These are phyloP conservation scores for Coemansia sp. DNA, from an alignment of 192 early-diverging fungal genomes.

Conservation along the genomic window DNA sequence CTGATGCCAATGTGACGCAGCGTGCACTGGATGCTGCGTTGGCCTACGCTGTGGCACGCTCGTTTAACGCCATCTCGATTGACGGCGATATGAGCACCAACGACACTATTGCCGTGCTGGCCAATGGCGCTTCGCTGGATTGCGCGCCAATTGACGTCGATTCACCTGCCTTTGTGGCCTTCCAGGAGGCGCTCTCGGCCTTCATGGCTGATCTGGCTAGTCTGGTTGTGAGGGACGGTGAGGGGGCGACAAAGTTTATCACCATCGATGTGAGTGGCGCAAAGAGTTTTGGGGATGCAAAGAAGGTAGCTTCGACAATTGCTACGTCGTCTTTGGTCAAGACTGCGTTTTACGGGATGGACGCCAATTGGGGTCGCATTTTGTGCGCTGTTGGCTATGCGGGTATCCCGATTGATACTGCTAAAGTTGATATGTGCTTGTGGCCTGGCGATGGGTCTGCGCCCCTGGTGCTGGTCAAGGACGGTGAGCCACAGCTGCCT, in stretches of 20 bases:
- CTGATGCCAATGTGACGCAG: conserved; percentile 70
- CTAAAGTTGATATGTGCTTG: conserved; percentile 72
- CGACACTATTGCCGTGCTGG: conserved; percentile 86
- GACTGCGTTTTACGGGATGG: conserved; percentile 92
- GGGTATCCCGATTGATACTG: conserved; percentile 67
- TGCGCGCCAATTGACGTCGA: conserved; percentile 1
- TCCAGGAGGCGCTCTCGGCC: conserved; percentile 69
- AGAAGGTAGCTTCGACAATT: conserved; percentile 79
- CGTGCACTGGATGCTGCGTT: conserved; percentile 69
- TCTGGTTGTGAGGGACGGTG: conserved; percentile 91
- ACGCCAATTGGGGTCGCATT: conserved; percentile 98
- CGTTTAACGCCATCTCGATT: conserved; percentile 92
- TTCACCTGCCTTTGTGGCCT: conserved; percentile 59
- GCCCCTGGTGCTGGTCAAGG: conserved; percentile 67
- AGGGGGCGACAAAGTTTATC: conserved; percentile 97
- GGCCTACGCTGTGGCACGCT: conserved; percentile 77
- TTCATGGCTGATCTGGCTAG: conserved; percentile 86
- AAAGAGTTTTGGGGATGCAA: conserved; percentile 68
- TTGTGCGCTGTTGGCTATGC: conserved; percentile 88
- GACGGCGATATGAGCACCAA: conserved; percentile 98
- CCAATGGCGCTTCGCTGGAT: conserved; percentile 66
- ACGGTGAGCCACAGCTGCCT: conserved; percentile 75
- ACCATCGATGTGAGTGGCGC: conserved; percentile 83
- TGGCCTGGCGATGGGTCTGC: conserved; percentile 61
- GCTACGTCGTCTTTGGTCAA: conserved; percentile 93